A percentile compares a stretch with the other conserved stretches of the same genome.
phyloP scores from a whole-genome alignment of 148 eudicot species.

The Agrostemma githago region DNA sequence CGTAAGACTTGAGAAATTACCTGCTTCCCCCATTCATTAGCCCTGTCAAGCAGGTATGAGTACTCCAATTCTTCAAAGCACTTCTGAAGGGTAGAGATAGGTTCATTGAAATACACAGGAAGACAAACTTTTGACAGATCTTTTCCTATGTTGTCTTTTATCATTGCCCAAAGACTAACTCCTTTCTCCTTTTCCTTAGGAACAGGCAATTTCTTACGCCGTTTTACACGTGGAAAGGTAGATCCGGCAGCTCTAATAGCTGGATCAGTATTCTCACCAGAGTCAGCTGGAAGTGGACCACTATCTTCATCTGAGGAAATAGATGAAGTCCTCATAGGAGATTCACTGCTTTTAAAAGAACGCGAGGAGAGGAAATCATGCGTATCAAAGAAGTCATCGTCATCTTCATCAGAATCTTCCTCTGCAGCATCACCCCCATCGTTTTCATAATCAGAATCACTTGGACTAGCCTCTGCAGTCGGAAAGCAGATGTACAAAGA shows the following conservation, averaged over 20 bases:
- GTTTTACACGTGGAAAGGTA: conserved; percentile 49
- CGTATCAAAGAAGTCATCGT: conserved; percentile 63
- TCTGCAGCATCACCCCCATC: conserved; percentile 70
- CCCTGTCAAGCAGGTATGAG: conserved; percentile 73
- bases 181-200: conserved; percentile 80
- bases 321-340: conserved; percentile 57
- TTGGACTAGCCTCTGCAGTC: conserved; percentile 51
- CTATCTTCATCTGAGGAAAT: conserved; percentile 57
- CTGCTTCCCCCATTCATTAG: conserved; percentile 70
- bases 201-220: conserved; percentile 75
- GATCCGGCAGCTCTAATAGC: conserved; percentile 47
- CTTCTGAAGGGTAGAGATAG: conserved; percentile 74
- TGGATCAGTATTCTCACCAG: conserved; percentile 50
- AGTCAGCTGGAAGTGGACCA: conserved; percentile 33
- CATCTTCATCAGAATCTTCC: conserved; percentile 79
- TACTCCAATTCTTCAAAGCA: conserved; percentile 83
- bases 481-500: conserved; percentile 6
- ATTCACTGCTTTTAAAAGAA: conserved; percentile 61
- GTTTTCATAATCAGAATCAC: conserved; percentile 72
- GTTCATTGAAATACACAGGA: conserved; percentile 83
- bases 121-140: conserved; percentile 86
- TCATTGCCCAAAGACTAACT: conserved; percentile 86
- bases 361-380: conserved; percentile 67
- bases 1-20: conserved; percentile 29
- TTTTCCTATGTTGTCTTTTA: conserved; percentile 81